Evolutionary conservation across 495 filamentous ascomycete species (phyloP), one percentile per base, ranked within the genome.

Genomic region (Tuber borchii): DNA sequence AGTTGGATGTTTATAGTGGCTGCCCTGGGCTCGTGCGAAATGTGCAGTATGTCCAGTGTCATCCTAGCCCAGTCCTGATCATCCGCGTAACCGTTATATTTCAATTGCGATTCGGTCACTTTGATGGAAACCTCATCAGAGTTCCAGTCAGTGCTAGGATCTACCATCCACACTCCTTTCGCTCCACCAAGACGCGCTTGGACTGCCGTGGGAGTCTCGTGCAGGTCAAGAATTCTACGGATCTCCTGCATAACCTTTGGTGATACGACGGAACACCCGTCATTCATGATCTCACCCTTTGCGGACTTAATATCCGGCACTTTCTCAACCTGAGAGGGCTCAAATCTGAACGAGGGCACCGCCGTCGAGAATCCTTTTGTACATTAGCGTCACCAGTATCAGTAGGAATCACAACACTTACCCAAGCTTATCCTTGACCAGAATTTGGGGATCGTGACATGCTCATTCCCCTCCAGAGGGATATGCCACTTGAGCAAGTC

Each of bases 161-260:
- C 85, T 10, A 95, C 86, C 84, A 94, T 89, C 94, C 95, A 97
- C 61, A 97, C 85, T 3, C 95, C 95, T 83, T 98, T 97, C 1
- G 93, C 92, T 9, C 92, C 90, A 3, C 90, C 92, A 76, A 98
- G 90, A 61, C 95, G 87, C 17, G 87, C 95, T 84, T 97, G 95
- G 72, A 96, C 91, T 10, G 87, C 89, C 74, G 90, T 91, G 0
- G 94, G 93, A 0, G 90, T 87, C 61, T 87, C 86, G 5, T 85
- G 79, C 9, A 93, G 85, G 0, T 89, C 88, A 45, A 94, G 85
- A 2, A 81, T 79, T 46, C 90, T 85, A 14, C 87, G 87, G 20
- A 95, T 87, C 48, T 86, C 84, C 37, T 86, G 84, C 9, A 92
- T 93, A 37, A 93, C 86, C 6, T 83, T 82, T 48, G 86, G 85